Evolutionary conservation across 352 stramenopile species (phyloP), one percentile per base, ranked within the genome.

Genomic region (Phytophthora foliorum): DNA sequence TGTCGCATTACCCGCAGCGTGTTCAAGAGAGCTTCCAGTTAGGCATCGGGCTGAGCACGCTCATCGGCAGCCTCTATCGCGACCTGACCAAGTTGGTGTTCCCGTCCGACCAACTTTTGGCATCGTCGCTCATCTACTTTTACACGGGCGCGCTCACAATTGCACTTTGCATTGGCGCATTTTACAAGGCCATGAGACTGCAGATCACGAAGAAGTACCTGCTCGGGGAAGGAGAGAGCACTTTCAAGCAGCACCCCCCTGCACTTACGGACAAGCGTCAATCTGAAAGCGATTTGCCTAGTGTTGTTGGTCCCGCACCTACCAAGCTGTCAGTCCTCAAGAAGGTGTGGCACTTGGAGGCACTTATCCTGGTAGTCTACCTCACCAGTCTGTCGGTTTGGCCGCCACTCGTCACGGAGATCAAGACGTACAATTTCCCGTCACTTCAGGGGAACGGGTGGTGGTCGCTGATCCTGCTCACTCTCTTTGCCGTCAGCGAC

Each of bases 61-160:
- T 95, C 27, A 92, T 95, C 49, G 85, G 87, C 11, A 92, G 83
- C 62, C 62, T 95, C 58, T 95, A 95, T 66, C 83, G 87, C 34
- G 85, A 93, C 58, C 9, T 92, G 22, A 95, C 87, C 72, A 93
- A 95, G 69, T 62, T 92, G 34, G 67, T 89, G 22, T 95, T 95
- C 65, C 83, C 87, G 1, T 52, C 71, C 6, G 69, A 91, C 45
- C 44, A 86, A 49, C 63, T 93, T 31, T 63, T 95, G 42, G 53
- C 74, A 8, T 92, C 82, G 39, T 90, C 83, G 48, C 74, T 91
- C n/a, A 84, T 95, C 32, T 95, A 95, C 80, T 93, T 95, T 69
- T 95, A 93, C 69, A 84, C 80, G 0, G 87, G 87, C 27, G 87
- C 85, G 10, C 50, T 93, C 44, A 92, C 87, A 19, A 91, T 95